Evolutionary conservation across 108 stramenopile genomes (phyloP), one percentile per base, ranked within the genome.

Genomic region (Cyclotella choctawhatcheeana): DNA sequence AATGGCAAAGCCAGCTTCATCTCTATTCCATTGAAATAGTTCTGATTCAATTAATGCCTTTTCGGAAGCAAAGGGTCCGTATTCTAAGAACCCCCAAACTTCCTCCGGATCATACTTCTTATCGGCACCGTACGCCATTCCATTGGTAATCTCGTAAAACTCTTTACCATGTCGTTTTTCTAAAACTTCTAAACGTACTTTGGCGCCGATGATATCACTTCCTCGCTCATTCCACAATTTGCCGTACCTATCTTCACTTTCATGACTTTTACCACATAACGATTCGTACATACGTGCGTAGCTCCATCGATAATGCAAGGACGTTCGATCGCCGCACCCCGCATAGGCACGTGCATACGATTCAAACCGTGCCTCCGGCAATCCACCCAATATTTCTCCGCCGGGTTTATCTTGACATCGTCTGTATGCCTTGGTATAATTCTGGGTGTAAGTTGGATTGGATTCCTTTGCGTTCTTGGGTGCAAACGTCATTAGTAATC

Each of bases 301-400:
- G 14, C 88, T 89, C 47, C 88, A 73, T 26, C 93, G 89, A 68
- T 94, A 94, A 2, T 73, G 44, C 1, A 81, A 40, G 7, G 63
- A 31, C 0, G 83, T 80, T 3, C 52, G 67, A 45, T 79, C 71
- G 13, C 93, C 93, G 67, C 90, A 92, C 5, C 87, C 82, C 6
- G 91, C 93, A 81, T 68, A 94, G 18, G 85, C 89, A 8, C 93
- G 87, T n/a, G 93, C 91, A 70, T 91, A 94, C 0, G 91, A 88
- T 63, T 94, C 93, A 63, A 86, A 94, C 18, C 91, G 86, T 10
- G 88, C 86, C 58, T 89, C 84, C 18, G 93, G 93, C 8, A 75
- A 69, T 37, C 91, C 93, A 29, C 85, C 71, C 10, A 94, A 53
- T 2, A 84, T 83, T 6, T 74, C 70, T 32, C 93, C 93, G 70